Evolutionary conservation across 2,329 filamentous ascomycete species (phyloP), one percentile per base, ranked within the genome.

Genomic region (Hymenoscyphus infarciens): DNA sequence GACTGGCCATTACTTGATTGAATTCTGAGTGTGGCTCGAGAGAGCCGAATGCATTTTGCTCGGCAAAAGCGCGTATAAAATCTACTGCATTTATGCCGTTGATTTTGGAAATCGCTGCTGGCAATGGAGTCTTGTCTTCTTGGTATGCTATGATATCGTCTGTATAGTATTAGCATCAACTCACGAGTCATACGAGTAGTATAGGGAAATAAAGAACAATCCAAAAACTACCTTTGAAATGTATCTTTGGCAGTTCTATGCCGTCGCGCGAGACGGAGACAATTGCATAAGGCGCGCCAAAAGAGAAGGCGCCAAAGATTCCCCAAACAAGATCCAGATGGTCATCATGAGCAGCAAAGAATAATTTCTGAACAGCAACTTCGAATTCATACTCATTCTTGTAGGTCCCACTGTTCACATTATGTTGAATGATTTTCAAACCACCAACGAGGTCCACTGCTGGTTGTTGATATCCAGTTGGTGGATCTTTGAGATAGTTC

Each of bases 211-310:
- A 15, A 71, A 57, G 29, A 71, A 68, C 25, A 64, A 31, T 11
- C 29, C 65, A 64, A 38, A 22, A 16, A 31, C 45, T 61, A 69
- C 69, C 63, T 19, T 65, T 60, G 6, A 74, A 52, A 57, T 77
- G 75, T 1, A 75, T 68, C 52, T 76, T 71, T 0, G 77, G 77
- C 8, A 73, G 45, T 56, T 73, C 53, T 4, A 68, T 73, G 6
- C 86, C 86, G 70, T 89, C 84, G 1, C 74, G 63, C 0, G 85
- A 88, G 2, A 87, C 78, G 0, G 85, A 87, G 0, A 87, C 82
- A 1, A 89, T 70, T 58, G 77, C 75, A 67, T 82, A 72, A 19
- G 75, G 75, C 7, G 80, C 78, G 13, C 76, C 79, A 67, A 72
- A 87, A 59, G 68, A 78, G 73, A 86, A 86, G 0, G 81, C 77